Conservation (phyloP, 1,284 basidiomycete species). For the Ustilago esculenta region DNA sequence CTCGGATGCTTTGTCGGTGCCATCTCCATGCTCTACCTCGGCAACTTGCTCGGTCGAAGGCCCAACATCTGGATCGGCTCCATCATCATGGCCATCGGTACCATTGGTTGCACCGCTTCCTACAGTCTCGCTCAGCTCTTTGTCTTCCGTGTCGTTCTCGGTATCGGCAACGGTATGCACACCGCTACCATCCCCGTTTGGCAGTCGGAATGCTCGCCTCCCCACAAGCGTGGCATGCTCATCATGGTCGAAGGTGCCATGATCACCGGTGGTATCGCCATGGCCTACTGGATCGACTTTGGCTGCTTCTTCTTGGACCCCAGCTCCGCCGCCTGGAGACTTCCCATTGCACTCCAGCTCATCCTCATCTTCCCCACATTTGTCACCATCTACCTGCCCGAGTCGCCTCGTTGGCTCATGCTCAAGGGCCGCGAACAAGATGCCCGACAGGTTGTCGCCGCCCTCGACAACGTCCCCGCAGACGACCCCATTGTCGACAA, state of each 20-base stretch:
- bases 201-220: slow-evolving; percentile 63
- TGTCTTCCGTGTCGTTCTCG: slow-evolving; percentile 61
- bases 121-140: slow-evolving; percentile 56
- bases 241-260: slow-evolving; percentile 65
- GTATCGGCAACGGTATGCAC: slow-evolving; percentile 66
- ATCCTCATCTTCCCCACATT: slow-evolving; percentile 65
- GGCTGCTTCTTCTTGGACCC: slow-evolving; percentile 58
- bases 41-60: slow-evolving; percentile 60
- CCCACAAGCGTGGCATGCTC: slow-evolving; percentile 63
- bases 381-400: slow-evolving; percentile 62
- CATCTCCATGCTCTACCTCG: slow-evolving; percentile 61
- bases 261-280: slow-evolving; percentile 59
- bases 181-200: slow-evolving; percentile 66
- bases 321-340: slow-evolving; percentile 54
- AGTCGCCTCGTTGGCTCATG: slow-evolving; percentile 65
- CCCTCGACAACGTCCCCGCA: slow-evolving; percentile 54
- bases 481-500: slow-evolving; percentile 50
- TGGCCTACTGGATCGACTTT: slow-evolving; percentile 65
- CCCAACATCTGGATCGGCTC: slow-evolving; percentile 63
- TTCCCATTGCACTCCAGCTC: slow-evolving; percentile 63
- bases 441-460: slow-evolving; percentile 55
- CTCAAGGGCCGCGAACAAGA: slow-evolving; percentile 56
- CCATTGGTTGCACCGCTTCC: slow-evolving; percentile 53
- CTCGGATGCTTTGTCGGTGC: slow-evolving; percentile 62
- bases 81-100: slow-evolving; percentile 58